Evolutionary conservation across 2,329 filamentous ascomycete genomes (phyloP).

Genomic region (Eurotiales sp.): DNA sequence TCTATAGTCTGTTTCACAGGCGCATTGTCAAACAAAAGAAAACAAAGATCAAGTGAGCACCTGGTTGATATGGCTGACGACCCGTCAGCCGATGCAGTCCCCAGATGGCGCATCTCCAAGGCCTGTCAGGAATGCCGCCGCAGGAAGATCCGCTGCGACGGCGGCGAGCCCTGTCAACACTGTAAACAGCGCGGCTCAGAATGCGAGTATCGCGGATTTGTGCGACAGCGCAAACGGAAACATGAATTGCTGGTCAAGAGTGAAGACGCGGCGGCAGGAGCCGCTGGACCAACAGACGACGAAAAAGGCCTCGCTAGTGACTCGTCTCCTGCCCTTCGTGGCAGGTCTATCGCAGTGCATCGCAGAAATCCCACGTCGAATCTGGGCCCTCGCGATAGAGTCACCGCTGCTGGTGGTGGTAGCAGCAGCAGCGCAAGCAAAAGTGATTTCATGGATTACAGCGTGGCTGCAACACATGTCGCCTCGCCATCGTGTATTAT

Average conservation of each 20-base stretch:
- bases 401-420: not conserved
- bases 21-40: not conserved
- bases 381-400: conserved; percentile 14
- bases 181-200: conserved; percentile 30
- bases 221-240: conserved; percentile 34
- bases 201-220: conserved; percentile 36
- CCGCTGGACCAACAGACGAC: conserved; percentile 15
- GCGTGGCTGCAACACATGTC: conserved; percentile 47
- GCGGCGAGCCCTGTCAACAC: conserved; percentile 37
- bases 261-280: conserved; percentile 13
- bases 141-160: conserved; percentile 41
- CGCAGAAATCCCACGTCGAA: not conserved
- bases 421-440: conserved; percentile 8
- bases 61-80: conserved; percentile 23
- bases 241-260: conserved; percentile 17
- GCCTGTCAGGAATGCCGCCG: conserved; percentile 41
- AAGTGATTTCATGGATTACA: conserved; percentile 32
- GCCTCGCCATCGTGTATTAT: conserved; percentile 43
- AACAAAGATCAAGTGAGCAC: too few relatives aligned
- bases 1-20: not conserved
- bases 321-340: not conserved
- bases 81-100: conserved; percentile 15
- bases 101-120: conserved; percentile 35
- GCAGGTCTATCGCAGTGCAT: not conserved
- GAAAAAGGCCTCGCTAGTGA: not conserved